These are phyloP conservation scores for Batrachochytrium dendrobatidis DNA, from an alignment of 371 early-diverging fungal species.

Conservation along the genomic window DNA sequence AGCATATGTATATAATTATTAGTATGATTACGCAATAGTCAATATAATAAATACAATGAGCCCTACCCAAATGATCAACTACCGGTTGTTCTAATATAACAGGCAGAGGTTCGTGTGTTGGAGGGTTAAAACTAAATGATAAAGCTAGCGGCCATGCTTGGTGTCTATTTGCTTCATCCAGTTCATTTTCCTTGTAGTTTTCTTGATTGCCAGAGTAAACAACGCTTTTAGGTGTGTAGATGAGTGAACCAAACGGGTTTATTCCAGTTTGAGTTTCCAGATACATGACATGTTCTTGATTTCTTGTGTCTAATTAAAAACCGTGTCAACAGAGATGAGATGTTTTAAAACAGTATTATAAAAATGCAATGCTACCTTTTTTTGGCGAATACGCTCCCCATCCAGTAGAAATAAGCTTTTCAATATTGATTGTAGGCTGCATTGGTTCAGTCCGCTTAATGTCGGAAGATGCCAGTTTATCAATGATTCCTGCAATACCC, in stretches of 20 bases:
- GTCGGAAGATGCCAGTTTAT: conserved; percentile 11
- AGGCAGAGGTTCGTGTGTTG: too few species aligned
- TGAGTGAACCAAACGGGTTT: conserved; percentile 14
- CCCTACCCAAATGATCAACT: too few species aligned
- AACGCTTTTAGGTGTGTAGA: conserved; percentile 8
- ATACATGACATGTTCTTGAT: neutral
- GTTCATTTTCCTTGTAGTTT: neutral
- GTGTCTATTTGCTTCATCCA: neutral
- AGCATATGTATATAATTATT: too few species aligned
- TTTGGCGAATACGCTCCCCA: conserved; percentile 16
- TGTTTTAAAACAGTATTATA: neutral
- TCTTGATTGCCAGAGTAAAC: neutral
- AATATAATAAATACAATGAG: too few species aligned
- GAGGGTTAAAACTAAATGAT: neutral
- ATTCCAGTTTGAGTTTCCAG: neutral
- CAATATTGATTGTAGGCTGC: conserved; percentile 11
- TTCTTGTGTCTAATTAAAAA: neutral
- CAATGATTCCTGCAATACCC: conserved; percentile 17
- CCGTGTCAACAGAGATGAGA: neutral
- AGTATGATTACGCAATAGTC: too few species aligned
- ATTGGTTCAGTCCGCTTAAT: neutral
- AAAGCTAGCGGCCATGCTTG: neutral
- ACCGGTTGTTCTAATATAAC: too few species aligned
- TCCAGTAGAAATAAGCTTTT: conserved; percentile 26
- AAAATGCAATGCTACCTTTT: neutral